Percentiles rank a stretch among this genome's conserved stretches.
Conservation (phyloP, 2,329 filamentous ascomycete species). For the Remersonia thermophila region DNA sequence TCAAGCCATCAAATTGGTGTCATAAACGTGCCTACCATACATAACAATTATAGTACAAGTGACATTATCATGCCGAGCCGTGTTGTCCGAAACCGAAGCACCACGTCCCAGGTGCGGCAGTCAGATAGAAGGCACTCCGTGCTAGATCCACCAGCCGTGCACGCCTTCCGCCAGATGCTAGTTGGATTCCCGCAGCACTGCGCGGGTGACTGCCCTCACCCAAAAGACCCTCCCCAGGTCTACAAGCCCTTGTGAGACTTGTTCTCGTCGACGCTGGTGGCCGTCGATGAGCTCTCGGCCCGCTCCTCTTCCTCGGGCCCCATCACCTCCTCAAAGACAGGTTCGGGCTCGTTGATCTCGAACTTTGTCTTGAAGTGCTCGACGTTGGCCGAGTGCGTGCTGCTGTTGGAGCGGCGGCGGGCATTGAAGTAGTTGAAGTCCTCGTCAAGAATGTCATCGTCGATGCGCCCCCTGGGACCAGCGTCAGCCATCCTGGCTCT, state of each 20-base stretch:
- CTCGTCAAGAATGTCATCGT: slow-evolving; percentile 75
- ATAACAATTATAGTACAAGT: slow-evolving; percentile 13
- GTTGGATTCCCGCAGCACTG: slow-evolving; percentile 13
- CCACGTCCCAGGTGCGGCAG: slow-evolving; percentile 10
- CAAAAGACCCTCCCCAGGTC: too few species aligned
- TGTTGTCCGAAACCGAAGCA: slow-evolving; percentile 9
- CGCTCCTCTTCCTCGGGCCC: slow-evolving; percentile 52
- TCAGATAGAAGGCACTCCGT: slow-evolving; percentile 15
- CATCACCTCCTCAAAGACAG: slow-evolving; percentile 78
- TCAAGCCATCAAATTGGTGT: background rate
- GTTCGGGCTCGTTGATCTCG: slow-evolving; percentile 77
- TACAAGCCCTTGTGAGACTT: too few species aligned
- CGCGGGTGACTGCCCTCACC: slow-evolving; percentile 12
- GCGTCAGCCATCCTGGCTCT: background rate
- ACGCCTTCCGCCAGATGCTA: slow-evolving; percentile 14
- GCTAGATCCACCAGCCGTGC: slow-evolving; percentile 9
- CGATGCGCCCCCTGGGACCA: slow-evolving; percentile 59
- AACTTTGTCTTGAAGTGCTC: slow-evolving; percentile 93
- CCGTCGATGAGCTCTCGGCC: slow-evolving; percentile 47
- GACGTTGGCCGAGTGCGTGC: slow-evolving; percentile 55
- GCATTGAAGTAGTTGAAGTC: slow-evolving; percentile 73
- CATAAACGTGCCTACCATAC: background rate
- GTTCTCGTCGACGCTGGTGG: slow-evolving; percentile 42
- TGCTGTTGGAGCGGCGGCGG: slow-evolving; percentile 88
- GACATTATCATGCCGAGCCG: slow-evolving; percentile 8